These are phyloP conservation scores for Botrytis aclada DNA, from an alignment of 2,329 filamentous ascomycete species.

Conservation along the genomic window DNA sequence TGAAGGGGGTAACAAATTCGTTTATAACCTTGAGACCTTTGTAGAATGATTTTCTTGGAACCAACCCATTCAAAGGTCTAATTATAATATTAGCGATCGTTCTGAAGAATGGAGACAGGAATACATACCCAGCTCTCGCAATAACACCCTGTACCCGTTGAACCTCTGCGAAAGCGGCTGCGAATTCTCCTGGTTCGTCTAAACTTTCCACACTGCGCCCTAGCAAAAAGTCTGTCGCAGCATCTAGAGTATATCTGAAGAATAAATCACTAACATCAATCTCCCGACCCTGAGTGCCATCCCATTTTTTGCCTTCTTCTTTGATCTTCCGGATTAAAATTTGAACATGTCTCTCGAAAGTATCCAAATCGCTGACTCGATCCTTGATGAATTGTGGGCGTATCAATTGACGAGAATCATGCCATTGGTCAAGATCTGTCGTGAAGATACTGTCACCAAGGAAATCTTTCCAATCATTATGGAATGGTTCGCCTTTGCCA, in stretches of 20 bases:
- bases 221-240: slow-evolving; percentile 81
- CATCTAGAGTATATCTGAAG: slow-evolving; percentile 82
- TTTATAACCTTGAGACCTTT: slow-evolving; percentile 66
- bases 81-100: neutral
- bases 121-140: slow-evolving; percentile 56
- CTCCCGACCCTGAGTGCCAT: slow-evolving; percentile 54
- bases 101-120: neutral
- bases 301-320: slow-evolving; percentile 48
- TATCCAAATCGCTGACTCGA: slow-evolving; percentile 75
- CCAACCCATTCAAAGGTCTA: slow-evolving; percentile 57
- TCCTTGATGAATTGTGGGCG: slow-evolving; percentile 85
- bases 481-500: slow-evolving; percentile 76
- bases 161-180: slow-evolving; percentile 76
- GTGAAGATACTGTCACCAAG: slow-evolving; percentile 75
- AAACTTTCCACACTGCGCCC: slow-evolving; percentile 67
- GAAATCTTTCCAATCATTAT: slow-evolving; percentile 71
- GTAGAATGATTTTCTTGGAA: slow-evolving; percentile 65
- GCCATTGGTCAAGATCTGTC: slow-evolving; percentile 78
- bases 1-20: slow-evolving; percentile 72
- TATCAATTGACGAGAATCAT: slow-evolving; percentile 74
- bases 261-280: slow-evolving; percentile 75
- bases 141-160: slow-evolving; percentile 70
- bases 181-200: slow-evolving; percentile 62
- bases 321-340: slow-evolving; percentile 67
- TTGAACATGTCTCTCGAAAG: slow-evolving; percentile 76